Base-by-base conservation (phyloP, 495 filamentous ascomycete genomes). In the Podospora pseudoanserina region DNA sequence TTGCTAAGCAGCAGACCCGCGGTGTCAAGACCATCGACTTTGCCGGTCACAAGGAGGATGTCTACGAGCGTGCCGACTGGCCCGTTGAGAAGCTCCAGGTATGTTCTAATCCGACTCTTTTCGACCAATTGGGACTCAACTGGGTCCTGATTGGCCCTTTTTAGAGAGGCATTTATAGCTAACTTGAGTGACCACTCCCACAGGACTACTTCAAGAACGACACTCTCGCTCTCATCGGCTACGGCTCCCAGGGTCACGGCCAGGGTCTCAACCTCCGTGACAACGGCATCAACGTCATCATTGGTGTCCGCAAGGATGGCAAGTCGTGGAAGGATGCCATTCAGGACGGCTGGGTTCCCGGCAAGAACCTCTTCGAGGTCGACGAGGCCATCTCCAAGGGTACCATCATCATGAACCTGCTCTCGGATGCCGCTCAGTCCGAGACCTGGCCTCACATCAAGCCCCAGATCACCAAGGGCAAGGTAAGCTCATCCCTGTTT, bases 171-270 rank as follows among this genome's bases (percentile, higher is more conserved):
- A 49, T 49, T 63, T 16, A 44, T 19, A 63, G 32, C 61, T 63
- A 63, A 63, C 32, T n/a, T 18, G 30, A 49, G 34, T 34, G 16
- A 6, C 18, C 5, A 18, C 32, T 49, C n/a, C n/a, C 16, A 60
- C 71, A 97, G 90, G 92, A 97, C 60, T 99, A 92, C 88, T 98
- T 99, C 91, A 98, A 98, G 89, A 89, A 98, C 84, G 95, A 99
- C 79, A 98, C 94, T 76, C 92, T 99, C 75, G 95, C 96, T 69
- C 90, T 99, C 74, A 99, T 99, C 81, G 95, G 95, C 79, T 99
- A 99, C 85, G 95, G 95, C 75, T 98, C 96, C 72, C 95, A 99
- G 74, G 87, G 95, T 72, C 95, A 99, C 84, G 95, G 96, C 73
- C 95, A 99, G 86, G 96, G 96, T 78, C 91, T 99, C 72, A 99